phyloP scores from a whole-genome alignment of 805 yeast species.

The Wickerhamia fluorescens region DNA sequence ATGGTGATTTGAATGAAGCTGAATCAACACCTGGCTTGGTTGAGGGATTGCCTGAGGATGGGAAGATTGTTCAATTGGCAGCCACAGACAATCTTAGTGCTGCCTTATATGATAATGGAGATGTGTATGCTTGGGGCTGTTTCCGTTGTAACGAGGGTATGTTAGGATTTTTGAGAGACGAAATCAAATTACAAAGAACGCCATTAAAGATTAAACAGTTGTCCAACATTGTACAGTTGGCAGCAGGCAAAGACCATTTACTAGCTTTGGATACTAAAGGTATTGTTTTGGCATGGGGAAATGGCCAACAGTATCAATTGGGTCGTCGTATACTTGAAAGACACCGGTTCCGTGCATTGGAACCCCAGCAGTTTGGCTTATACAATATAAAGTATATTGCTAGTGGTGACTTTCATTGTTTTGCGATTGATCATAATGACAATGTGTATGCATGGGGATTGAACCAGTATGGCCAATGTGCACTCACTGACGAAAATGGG shows the following conservation, averaged over 20 bases:
- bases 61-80: conserved; percentile 67
- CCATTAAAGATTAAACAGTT: conserved; percentile 62
- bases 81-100: conserved; percentile 93
- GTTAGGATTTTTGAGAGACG: conserved; percentile 65
- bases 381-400: conserved; percentile 74
- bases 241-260: conserved; percentile 90
- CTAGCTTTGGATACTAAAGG: conserved; percentile 81
- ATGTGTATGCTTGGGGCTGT: conserved; percentile 96
- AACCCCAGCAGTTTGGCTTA: conserved; percentile 79
- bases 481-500: conserved; percentile 50
- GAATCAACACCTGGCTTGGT: conserved; percentile 88
- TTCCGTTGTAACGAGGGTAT: conserved; percentile 91
- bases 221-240: conserved; percentile 70
- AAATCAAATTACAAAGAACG: conserved; percentile 51
- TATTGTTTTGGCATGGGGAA: conserved; percentile 93
- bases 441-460: conserved; percentile 88
- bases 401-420: conserved; percentile 93
- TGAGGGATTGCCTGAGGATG: conserved; percentile 50
- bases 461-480: conserved; percentile 96
- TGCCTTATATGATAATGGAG: conserved; percentile 71
- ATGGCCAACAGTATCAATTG: conserved; percentile 87
- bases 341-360: conserved; percentile 63
- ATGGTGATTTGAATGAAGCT: conserved; percentile 78
- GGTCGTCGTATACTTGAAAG: conserved; percentile 83
- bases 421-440: conserved; percentile 74